Conservation (phyloP, 805 yeast species). For the Sungouiozyma intestinalis region DNA sequence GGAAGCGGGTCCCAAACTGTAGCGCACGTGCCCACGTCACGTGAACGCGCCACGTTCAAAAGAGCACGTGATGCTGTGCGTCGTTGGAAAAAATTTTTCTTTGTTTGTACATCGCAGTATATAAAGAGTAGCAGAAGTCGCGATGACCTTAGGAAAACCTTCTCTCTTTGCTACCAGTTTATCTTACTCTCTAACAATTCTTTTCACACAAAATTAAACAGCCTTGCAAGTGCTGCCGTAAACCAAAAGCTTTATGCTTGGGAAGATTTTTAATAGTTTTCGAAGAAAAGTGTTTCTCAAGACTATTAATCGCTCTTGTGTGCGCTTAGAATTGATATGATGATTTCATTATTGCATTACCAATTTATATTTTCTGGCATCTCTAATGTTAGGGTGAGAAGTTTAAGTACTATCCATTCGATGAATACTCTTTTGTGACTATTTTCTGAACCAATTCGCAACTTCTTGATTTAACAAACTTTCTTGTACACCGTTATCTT, state of each 20-base stretch:
- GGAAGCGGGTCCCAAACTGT: background rate
- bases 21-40: too few species aligned
- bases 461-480: too few species aligned
- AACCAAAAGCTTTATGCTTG: too few species aligned
- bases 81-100: background rate
- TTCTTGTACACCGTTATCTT: too few species aligned
- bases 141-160: too few species aligned
- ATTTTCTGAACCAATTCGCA: conserved; percentile 1
- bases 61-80: too few species aligned
- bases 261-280: background rate
- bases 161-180: too few species aligned
- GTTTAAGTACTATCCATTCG: conserved; percentile 46
- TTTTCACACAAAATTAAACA: too few species aligned
- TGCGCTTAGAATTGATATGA: conserved; percentile 4
- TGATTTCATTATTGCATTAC: conserved; percentile 8
- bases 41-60: too few species aligned
- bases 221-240: too few species aligned
- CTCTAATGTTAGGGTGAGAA: conserved; percentile 75
- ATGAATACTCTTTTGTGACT: conserved; percentile 68
- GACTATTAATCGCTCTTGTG: background rate
- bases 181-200: too few species aligned
- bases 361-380: conserved; percentile 69
- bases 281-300: background rate
- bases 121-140: background rate
- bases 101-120: background rate